Evolutionary conservation across 179 eudicot species (phyloP).

Genomic region (Vitellaria paradoxa): DNA sequence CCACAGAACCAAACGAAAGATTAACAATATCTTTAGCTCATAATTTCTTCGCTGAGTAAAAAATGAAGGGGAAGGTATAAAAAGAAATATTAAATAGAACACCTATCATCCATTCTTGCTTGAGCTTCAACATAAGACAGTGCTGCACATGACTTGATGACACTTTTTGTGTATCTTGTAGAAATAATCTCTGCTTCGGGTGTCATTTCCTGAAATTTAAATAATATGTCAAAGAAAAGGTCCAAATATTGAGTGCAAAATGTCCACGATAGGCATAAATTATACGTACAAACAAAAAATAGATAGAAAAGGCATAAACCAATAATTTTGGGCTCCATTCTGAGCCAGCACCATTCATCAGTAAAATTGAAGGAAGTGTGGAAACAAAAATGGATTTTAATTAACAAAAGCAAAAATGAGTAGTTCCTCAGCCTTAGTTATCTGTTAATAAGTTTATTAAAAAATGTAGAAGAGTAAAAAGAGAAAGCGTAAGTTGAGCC

Average conservation of each 20-base stretch:
- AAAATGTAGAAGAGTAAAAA: not conserved
- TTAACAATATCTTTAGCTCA: not conserved
- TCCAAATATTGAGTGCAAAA: not conserved
- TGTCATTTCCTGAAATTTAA: constrained; percentile 86
- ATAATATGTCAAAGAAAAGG: not conserved
- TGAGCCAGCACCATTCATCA: not conserved
- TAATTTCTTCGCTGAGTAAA: not conserved
- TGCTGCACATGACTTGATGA: constrained; percentile 95
- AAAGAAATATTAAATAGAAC: constrained; percentile 19
- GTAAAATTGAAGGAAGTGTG: no score
- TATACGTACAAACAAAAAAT: not conserved
- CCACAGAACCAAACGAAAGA: not conserved
- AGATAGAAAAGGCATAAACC: not conserved
- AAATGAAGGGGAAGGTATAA: not conserved
- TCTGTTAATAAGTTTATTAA: not conserved
- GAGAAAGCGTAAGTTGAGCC: not conserved
- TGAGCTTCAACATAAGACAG: constrained; percentile 98
- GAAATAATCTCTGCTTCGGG: constrained; percentile 89
- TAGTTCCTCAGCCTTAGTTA: not conserved
- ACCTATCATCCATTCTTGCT: constrained; percentile 99
- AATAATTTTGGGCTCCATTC: not conserved
- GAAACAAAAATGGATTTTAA: not conserved
- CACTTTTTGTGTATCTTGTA: constrained; percentile 81
- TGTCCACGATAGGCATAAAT: not conserved
- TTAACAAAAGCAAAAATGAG: constrained; percentile 13